phyloP scores from a whole-genome alignment of 345 rosid species.

The Turnera subulata region DNA sequence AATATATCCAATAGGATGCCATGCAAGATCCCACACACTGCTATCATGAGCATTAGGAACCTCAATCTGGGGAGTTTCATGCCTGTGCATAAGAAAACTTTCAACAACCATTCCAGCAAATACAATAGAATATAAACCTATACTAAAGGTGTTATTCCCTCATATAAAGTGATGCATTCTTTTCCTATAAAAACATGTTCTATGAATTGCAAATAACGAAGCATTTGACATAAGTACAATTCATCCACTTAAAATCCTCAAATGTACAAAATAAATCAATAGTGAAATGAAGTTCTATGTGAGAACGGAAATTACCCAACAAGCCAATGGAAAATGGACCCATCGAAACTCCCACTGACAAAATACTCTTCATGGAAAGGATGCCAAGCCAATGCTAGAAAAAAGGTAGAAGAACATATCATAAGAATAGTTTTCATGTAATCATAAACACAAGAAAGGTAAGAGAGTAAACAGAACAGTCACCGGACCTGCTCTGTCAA shows the following conservation, averaged over 20 bases:
- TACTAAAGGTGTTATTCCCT: no score
- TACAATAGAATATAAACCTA: no score
- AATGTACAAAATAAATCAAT: slow-evolving; percentile 2
- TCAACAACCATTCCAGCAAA: no score
- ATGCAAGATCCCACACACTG: slow-evolving; percentile 94
- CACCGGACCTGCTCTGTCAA: neutral
- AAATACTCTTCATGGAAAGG: slow-evolving; percentile 98
- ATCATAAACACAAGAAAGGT: neutral
- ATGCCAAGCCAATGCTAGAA: slow-evolving; percentile 93
- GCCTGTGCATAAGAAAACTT: slow-evolving; percentile 46
- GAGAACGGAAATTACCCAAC: slow-evolving; percentile 59
- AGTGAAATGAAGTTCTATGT: neutral
- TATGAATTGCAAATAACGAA: neutral
- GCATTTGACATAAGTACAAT: no score
- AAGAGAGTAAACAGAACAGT: neutral
- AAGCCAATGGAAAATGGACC: slow-evolving; percentile 92
- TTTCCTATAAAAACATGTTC: slow-evolving; percentile 1
- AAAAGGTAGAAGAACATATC: slow-evolving; percentile 4
- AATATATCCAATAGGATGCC: slow-evolving; percentile 99
- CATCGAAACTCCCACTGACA: slow-evolving; percentile 94
- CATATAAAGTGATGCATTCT: neutral
- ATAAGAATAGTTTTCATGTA: slow-evolving; percentile 1
- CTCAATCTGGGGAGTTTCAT: slow-evolving; percentile 93
- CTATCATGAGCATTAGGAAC: slow-evolving; percentile 79
- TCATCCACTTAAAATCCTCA: neutral